Evolutionary conservation across 2,329 filamentous ascomycete species (phyloP), one percentile per base, ranked within the genome.

Genomic region (Beauveria australis): DNA sequence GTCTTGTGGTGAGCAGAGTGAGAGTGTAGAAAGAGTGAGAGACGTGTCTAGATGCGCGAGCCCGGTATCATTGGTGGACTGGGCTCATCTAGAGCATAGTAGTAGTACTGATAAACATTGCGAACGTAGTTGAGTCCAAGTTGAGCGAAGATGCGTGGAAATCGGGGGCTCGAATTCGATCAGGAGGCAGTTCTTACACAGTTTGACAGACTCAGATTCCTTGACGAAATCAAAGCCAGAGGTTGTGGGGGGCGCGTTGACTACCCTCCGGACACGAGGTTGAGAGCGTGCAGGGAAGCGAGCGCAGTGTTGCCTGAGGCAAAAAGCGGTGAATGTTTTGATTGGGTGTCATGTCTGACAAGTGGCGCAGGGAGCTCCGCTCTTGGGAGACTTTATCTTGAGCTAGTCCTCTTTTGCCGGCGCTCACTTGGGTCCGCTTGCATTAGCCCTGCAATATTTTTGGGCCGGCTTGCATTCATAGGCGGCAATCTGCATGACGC

Each of bases 301-400:
- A 16, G 51, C 30, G 62, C 60, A 49, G 9, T 51, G 57, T 16
- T 59, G 66, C 65, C 66, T 66, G 53, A 65, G 66, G 66, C 66
- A 66, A 61, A 64, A 60, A 60, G 63, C 63, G 57, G 57, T 59
- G 48, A 59, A 37, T 33, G 41, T 8, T 24, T 30, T 62, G 60
- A 62, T 62, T 62, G 60, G 60, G 5, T 55, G 41, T 16, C 33
- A 30, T 58, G 55, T 48, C 44, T 43, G 18, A 33, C 49, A 49
- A 59, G 60, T 59, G 55, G 60, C 49, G 51, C 16, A n/a, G 5
- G 40, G 12, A 12, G n/a, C 19, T 30, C 52, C 53, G 26, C 47
- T 14, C 7, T 28, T 26, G 28, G 22, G 59, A 44, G 59, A 61
- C 59, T 51, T 56, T 46, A 18, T 47, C 28, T 56, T 10, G 28